Percentiles rank a stretch among this genome's conserved stretches.
Conservation (phyloP, 495 filamentous ascomycete genomes). For the Neurospora discreta region DNA sequence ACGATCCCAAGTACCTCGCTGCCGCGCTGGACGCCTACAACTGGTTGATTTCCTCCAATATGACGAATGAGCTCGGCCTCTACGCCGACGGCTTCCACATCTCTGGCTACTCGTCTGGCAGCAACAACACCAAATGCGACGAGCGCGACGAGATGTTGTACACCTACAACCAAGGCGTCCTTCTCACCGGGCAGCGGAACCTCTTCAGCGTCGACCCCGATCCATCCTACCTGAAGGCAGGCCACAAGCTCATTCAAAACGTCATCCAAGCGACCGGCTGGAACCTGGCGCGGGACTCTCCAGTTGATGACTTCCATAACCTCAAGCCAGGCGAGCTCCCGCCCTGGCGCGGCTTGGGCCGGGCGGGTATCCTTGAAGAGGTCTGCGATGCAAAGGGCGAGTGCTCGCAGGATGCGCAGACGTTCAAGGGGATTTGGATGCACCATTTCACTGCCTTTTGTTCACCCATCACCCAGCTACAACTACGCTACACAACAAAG, state of each 20-base stretch:
- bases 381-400: constrained; percentile 61
- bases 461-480: constrained; percentile 26
- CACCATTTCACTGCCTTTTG: constrained; percentile 81
- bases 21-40: constrained; percentile 67
- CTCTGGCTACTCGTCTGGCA: constrained; percentile 42
- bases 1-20: constrained; percentile 54
- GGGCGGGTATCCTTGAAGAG: constrained; percentile 75
- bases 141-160: constrained; percentile 78
- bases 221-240: constrained; percentile 59
- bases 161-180: constrained; percentile 91
- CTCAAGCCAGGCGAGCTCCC: constrained; percentile 18
- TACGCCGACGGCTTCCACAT: constrained; percentile 92
- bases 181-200: constrained; percentile 75
- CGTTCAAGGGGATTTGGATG: constrained; percentile 94
- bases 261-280: constrained; percentile 74
- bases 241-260: constrained; percentile 58
- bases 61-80: constrained; percentile 70
- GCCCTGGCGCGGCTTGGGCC: constrained; percentile 64
- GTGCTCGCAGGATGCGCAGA: constrained; percentile 80
- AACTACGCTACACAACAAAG: not conserved
- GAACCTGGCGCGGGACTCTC: constrained; percentile 26
- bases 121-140: constrained; percentile 57
- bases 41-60: constrained; percentile 69
- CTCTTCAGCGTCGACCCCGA: constrained; percentile 66
- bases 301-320: constrained; percentile 20